Percentiles rank a stretch among this genome's conserved stretches.
phyloP scores from a whole-genome alignment of 768 basidiomycete species.

The Naganishia friedmannii region DNA sequence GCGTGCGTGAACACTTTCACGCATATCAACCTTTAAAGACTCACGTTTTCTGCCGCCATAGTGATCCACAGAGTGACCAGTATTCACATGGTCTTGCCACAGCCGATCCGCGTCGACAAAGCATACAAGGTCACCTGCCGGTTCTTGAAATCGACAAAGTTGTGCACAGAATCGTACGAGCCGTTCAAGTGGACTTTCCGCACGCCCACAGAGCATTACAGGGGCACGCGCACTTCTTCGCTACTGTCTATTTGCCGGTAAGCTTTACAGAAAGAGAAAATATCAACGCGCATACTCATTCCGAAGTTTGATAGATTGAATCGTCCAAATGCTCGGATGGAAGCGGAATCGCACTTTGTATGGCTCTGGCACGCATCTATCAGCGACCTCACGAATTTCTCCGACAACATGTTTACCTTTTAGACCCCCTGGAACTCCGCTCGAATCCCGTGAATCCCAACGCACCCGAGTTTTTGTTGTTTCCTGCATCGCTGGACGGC shows the following conservation, averaged over 20 bases:
- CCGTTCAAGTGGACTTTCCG: background rate
- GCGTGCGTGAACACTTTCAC: background rate
- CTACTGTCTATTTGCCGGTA: background rate
- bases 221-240: background rate
- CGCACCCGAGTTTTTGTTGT: background rate
- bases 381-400: background rate
- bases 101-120: background rate
- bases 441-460: background rate
- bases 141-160: background rate
- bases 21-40: background rate
- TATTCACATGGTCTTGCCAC: background rate
- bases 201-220: background rate
- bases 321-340: slow-evolving; percentile 1
- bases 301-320: background rate
- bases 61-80: background rate
- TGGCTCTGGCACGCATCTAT: background rate
- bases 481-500: background rate
- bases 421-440: background rate
- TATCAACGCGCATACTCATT: background rate
- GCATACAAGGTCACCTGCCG: background rate
- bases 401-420: background rate
- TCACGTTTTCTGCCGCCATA: background rate
- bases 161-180: background rate
- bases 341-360: background rate
- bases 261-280: background rate